Conservation (phyloP, 2,329 filamentous ascomycete species). For the Berkeleyomyces basicola region DNA sequence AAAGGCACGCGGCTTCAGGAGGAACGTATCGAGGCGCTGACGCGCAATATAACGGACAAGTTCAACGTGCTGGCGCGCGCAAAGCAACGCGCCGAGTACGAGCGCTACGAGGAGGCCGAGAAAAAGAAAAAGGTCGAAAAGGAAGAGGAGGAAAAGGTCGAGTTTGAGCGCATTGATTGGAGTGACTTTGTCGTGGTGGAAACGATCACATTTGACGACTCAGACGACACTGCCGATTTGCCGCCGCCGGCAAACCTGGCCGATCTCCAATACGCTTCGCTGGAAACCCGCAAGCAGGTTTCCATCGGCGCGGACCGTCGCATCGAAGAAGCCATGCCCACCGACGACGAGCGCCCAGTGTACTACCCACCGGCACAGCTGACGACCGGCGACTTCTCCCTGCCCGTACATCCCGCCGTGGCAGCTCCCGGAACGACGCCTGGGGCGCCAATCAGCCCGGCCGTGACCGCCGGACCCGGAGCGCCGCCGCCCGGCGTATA, state of each 20-base stretch:
- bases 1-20: slow-evolving; percentile 52
- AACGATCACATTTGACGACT: slow-evolving; percentile 80
- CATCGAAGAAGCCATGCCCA: slow-evolving; percentile 90
- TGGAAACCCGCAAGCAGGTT: slow-evolving; percentile 87
- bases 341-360: slow-evolving; percentile 36
- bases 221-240: slow-evolving; percentile 71
- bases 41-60: slow-evolving; percentile 61
- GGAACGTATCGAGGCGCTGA: slow-evolving; percentile 54
- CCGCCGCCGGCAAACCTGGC: slow-evolving; percentile 78
- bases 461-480: slow-evolving; percentile 22
- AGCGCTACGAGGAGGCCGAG: slow-evolving; percentile 68
- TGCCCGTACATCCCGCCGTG: slow-evolving; percentile 29
- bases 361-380: slow-evolving; percentile 23
- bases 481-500: not conserved
- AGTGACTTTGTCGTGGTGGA: slow-evolving; percentile 94
- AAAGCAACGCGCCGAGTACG: slow-evolving; percentile 73
- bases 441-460: slow-evolving; percentile 20
- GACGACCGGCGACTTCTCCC: slow-evolving; percentile 24
- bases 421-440: slow-evolving; percentile 15
- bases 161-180: slow-evolving; percentile 86
- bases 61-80: slow-evolving; percentile 66
- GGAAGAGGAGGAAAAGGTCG: slow-evolving; percentile 59
- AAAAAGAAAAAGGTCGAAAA: slow-evolving; percentile 80
- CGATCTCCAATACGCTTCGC: slow-evolving; percentile 81
- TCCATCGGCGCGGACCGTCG: slow-evolving; percentile 68